Percentiles rank a stretch among this genome's conserved stretches.
phyloP scores from a whole-genome alignment of 192 early-diverging fungal genomes.

The Phycomyces blakesleeanus region DNA sequence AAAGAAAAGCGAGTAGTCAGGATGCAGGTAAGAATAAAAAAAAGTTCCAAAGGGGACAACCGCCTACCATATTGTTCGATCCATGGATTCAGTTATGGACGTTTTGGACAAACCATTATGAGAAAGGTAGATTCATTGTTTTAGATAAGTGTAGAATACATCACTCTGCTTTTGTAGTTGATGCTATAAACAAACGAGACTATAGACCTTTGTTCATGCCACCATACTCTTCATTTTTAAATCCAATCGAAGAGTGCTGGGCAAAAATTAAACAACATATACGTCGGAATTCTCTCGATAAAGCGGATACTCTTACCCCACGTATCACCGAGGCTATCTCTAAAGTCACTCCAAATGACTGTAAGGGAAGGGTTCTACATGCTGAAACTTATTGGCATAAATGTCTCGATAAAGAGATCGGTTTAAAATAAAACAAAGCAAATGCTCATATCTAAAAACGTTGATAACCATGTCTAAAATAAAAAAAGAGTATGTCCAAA shows the following conservation, averaged over 20 bases:
- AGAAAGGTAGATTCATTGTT: conserved; percentile 14
- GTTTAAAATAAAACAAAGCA: too few relatives aligned
- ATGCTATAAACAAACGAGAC: conserved; percentile 3
- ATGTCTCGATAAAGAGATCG: too few relatives aligned
- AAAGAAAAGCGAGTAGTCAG: conserved; percentile 3
- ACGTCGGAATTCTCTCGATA: background rate
- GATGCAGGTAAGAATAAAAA: background rate
- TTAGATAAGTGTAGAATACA: conserved; percentile 23
- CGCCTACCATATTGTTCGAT: conserved; percentile 1
- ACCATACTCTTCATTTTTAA: conserved; percentile 19
- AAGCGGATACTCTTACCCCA: background rate
- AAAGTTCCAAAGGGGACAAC: background rate
- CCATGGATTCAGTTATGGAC: background rate
- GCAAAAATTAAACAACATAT: conserved; percentile 9
- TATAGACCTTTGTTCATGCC: conserved; percentile 16
- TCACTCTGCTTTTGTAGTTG: background rate
- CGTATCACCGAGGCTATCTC: background rate
- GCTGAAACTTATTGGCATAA: too few relatives aligned
- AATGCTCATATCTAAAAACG: too few relatives aligned
- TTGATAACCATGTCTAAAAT: too few relatives aligned
- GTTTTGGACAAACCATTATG: conserved; percentile 15
- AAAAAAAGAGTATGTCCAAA: too few relatives aligned
- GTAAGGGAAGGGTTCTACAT: conserved; percentile 1
- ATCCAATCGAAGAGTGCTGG: conserved; percentile 26
- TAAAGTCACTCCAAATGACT: background rate